Percentiles rank a stretch among this genome's conserved stretches.
phyloP scores from a whole-genome alignment of 2,329 filamentous ascomycete species.

The Bipolaris zeicola region DNA sequence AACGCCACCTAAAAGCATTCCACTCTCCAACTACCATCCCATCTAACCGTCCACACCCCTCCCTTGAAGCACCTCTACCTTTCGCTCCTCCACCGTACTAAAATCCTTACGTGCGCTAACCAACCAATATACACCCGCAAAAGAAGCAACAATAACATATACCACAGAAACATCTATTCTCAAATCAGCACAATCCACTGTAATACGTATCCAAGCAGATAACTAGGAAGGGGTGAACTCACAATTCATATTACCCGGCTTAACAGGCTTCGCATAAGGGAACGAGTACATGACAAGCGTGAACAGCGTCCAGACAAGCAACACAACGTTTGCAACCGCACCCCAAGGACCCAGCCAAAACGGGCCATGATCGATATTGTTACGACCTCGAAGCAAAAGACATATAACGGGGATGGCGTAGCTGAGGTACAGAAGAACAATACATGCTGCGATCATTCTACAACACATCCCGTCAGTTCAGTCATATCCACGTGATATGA shows the following conservation, averaged over 20 bases:
- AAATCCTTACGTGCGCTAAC: conserved; percentile 39
- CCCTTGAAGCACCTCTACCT: conserved; percentile 23
- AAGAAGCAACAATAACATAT: conserved; percentile 32
- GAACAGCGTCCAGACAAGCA: conserved; percentile 56
- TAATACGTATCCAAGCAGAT: conserved; percentile 12
- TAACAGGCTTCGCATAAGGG: conserved; percentile 40
- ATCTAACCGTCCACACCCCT: background rate
- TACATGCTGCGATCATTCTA: conserved; percentile 53
- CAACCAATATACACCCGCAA: conserved; percentile 40
- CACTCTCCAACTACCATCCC: too few relatives aligned
- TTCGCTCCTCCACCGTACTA: conserved; percentile 35
- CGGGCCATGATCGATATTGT: conserved; percentile 52
- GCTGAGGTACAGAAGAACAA: conserved; percentile 48
- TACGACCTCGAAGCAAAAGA: conserved; percentile 53
- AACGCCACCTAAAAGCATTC: too few relatives aligned
- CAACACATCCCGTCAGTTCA: background rate
- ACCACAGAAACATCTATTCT: conserved; percentile 20
- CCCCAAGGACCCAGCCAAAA: conserved; percentile 57
- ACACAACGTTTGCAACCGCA: conserved; percentile 51
- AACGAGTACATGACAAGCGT: conserved; percentile 56
- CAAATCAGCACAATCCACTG: background rate
- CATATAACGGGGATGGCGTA: conserved; percentile 53
- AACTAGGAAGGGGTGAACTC: background rate
- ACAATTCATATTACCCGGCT: conserved; percentile 42
- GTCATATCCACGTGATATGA: too few relatives aligned